Conservation (phyloP, 2,329 filamentous ascomycete species). For the Botrytis medusae region DNA sequence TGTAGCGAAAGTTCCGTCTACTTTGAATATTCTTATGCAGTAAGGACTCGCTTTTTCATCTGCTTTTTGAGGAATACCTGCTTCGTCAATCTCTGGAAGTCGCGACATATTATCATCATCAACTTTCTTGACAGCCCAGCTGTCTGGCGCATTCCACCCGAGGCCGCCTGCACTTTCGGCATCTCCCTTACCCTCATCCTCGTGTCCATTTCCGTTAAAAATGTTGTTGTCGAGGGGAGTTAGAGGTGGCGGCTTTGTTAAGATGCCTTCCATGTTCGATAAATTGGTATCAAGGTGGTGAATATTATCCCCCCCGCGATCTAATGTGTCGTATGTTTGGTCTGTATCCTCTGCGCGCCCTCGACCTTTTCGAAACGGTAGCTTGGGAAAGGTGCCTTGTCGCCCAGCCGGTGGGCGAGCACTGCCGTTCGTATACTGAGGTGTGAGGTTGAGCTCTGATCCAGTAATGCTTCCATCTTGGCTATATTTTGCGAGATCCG, state of each 20-base stretch:
- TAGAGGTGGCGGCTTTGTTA: constrained; percentile 68
- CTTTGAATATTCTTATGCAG: constrained; percentile 93
- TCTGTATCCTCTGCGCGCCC: constrained; percentile 52
- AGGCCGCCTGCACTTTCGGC: constrained; percentile 43
- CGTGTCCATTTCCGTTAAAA: constrained; percentile 44
- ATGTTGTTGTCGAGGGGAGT: constrained; percentile 66
- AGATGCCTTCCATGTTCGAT: constrained; percentile 86
- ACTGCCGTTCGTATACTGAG: constrained; percentile 27
- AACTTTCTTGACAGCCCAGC: constrained; percentile 84
- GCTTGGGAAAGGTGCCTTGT: constrained; percentile 48
- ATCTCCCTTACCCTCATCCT: constrained; percentile 44
- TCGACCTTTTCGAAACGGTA: constrained; percentile 61
- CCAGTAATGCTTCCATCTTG: constrained; percentile 36
- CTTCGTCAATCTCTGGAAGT: constrained; percentile 64
- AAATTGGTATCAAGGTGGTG: constrained; percentile 87
- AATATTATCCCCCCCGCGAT: constrained; percentile 40
- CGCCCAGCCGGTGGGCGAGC: constrained; percentile 26
- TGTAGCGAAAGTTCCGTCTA: constrained; percentile 91
- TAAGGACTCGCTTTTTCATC: constrained; percentile 77
- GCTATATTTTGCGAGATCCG: constrained; percentile 36
- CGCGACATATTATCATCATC: constrained; percentile 63
- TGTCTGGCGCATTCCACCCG: constrained; percentile 91
- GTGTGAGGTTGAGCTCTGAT: constrained; percentile 34
- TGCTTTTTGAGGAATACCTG: constrained; percentile 62
- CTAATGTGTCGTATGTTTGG: constrained; percentile 46